A percentile compares a stretch with the other conserved stretches of the same genome.
Evolutionary conservation across 371 early-diverging fungal genomes (phyloP).

Genomic region (Mucor indicus): DNA sequence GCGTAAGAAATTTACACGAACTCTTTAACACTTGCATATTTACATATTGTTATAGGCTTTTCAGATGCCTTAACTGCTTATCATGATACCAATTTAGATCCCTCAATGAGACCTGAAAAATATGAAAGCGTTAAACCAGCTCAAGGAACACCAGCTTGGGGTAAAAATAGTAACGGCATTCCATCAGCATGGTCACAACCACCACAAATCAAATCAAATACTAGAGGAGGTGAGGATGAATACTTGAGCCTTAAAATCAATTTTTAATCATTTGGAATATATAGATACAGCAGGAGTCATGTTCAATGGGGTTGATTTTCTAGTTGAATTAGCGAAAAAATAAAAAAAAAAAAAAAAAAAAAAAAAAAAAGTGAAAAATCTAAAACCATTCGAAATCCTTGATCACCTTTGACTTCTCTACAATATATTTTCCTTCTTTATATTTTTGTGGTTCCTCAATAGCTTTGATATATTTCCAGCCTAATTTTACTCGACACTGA

Average conservation of each 20-base stretch:
- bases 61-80: slow-evolving; percentile 26
- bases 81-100: slow-evolving; percentile 29
- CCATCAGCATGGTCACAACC: too few species aligned
- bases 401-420: slow-evolving; percentile 52
- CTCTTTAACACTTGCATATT: neutral
- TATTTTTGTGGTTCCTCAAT: slow-evolving; percentile 70
- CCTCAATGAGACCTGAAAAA: slow-evolving; percentile 21
- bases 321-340: too few species aligned
- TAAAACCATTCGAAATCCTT: slow-evolving; percentile 51
- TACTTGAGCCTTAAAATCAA: too few species aligned
- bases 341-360: too few species aligned
- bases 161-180: slow-evolving; percentile 2
- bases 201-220: too few species aligned
- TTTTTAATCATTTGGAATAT: too few species aligned
- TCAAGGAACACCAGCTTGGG: slow-evolving; percentile 6
- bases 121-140: slow-evolving; percentile 18
- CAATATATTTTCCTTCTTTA: slow-evolving; percentile 74
- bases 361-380: too few species aligned
- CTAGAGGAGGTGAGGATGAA: too few species aligned
- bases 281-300: too few species aligned
- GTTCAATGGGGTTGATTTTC: too few species aligned
- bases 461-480: slow-evolving; percentile 56
- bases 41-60: slow-evolving; percentile 11
- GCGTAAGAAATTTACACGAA: slow-evolving; percentile 10
- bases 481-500: slow-evolving; percentile 63